phyloP scores from a whole-genome alignment of 2,329 filamentous ascomycete genomes.

The Verticillium tricorpus region DNA sequence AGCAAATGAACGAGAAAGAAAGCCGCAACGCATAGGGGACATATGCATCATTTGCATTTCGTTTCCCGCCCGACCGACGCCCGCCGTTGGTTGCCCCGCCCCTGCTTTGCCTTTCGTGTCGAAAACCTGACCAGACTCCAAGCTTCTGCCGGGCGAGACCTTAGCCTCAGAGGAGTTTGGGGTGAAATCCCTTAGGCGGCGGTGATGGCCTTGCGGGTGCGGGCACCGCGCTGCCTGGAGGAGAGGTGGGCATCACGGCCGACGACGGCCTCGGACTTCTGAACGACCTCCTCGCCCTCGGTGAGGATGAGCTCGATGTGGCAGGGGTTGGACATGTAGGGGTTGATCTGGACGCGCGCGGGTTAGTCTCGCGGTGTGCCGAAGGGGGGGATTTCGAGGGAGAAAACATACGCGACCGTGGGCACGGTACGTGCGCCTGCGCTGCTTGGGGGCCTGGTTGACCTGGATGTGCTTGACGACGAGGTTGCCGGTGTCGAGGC shows the following conservation, averaged over 20 bases:
- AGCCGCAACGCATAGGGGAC: slow-evolving; percentile 3
- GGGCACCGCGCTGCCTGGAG: slow-evolving; percentile 85
- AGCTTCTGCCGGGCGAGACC: not conserved
- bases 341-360: slow-evolving; percentile 76
- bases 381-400: not conserved
- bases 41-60: not conserved
- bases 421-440: slow-evolving; percentile 98
- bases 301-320: slow-evolving; percentile 99
- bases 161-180: not conserved
- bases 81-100: not conserved
- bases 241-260: slow-evolving; percentile 65
- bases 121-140: not conserved
- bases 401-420: slow-evolving; percentile 89
- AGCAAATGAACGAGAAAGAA: slow-evolving; percentile 21
- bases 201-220: slow-evolving; percentile 60
- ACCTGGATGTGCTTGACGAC: slow-evolving; percentile 99
- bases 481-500: slow-evolving; percentile 94
- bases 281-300: slow-evolving; percentile 91
- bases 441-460: slow-evolving; percentile 99
- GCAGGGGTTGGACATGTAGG: slow-evolving; percentile 99
- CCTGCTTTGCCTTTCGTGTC: not conserved
- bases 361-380: not conserved
- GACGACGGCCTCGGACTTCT: slow-evolving; percentile 73
- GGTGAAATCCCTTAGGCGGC: slow-evolving; percentile 45
- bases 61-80: not conserved